These are phyloP conservation scores for Lentinula novae-zelandiae DNA, from an alignment of 1,284 basidiomycete species.

Conservation along the genomic window DNA sequence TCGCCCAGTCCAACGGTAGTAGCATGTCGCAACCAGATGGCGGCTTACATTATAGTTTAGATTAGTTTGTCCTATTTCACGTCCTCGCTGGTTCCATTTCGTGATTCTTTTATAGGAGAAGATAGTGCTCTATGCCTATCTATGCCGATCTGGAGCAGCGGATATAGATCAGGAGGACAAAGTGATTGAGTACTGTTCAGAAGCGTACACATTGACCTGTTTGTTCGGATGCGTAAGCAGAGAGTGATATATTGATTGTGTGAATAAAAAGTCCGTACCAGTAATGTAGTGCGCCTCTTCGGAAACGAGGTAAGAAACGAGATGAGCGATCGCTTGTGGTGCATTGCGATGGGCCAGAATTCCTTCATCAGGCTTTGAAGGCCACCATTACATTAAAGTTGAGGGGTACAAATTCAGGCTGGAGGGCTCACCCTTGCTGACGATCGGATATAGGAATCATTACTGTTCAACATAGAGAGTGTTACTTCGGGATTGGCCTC, in stretches of 20 bases:
- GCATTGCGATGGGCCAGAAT: not conserved
- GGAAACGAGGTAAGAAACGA: slow-evolving; percentile 25
- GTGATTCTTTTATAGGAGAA: not conserved
- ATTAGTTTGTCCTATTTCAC: not conserved
- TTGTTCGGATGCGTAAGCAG: not conserved
- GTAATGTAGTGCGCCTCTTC: slow-evolving; percentile 22
- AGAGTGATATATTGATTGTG: not conserved
- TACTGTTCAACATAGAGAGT: not conserved
- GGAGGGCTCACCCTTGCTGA: not conserved
- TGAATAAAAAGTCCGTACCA: slow-evolving; percentile 9
- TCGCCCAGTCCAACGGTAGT: too few species aligned
- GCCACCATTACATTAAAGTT: not conserved
- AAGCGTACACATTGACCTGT: not conserved
- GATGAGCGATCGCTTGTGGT: slow-evolving; percentile 22
- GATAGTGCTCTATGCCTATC: not conserved
- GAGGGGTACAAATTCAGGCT: not conserved
- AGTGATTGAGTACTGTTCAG: not conserved
- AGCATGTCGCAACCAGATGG: too few species aligned
- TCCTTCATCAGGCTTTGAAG: not conserved
- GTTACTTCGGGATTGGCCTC: not conserved
- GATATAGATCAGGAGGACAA: not conserved
- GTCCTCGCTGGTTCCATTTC: not conserved
- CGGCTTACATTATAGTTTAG: too few species aligned
- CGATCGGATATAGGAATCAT: not conserved
- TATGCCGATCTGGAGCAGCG: not conserved